Percentiles rank a stretch among this genome's conserved stretches.
These are phyloP conservation scores for Plantago coronopus DNA, from an alignment of 305 asterid species.

Conservation along the genomic window DNA sequence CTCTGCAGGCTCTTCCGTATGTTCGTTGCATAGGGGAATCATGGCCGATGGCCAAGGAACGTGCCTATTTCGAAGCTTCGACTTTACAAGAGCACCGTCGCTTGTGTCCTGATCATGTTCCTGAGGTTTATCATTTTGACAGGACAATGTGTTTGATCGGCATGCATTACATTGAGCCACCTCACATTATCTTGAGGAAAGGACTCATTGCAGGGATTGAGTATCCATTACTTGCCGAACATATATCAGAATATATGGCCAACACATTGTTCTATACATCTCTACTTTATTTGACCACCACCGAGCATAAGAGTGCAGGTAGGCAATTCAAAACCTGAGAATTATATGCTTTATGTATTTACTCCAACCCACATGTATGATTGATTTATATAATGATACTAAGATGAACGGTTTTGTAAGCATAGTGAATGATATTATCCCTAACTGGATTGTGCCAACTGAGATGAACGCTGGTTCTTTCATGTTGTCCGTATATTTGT, in stretches of 20 bases:
- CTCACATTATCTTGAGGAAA: constrained; percentile 85
- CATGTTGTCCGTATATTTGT: no score
- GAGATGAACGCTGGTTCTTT: not conserved
- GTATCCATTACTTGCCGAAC: constrained; percentile 86
- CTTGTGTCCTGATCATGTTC: constrained; percentile 74
- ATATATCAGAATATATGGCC: constrained; percentile 78
- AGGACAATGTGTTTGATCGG: constrained; percentile 80
- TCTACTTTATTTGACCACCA: constrained; percentile 80
- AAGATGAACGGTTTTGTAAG: no score
- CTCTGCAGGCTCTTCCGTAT: constrained; percentile 81
- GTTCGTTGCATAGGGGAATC: constrained; percentile 86
- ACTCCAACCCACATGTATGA: not conserved
- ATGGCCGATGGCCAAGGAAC: constrained; percentile 94
- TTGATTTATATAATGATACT: not conserved
- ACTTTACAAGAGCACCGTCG: constrained; percentile 64
- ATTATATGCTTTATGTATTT: not conserved
- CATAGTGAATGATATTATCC: no score
- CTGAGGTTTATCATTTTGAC: constrained; percentile 95
- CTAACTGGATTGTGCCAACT: not conserved
- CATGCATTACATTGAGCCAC: constrained; percentile 91
- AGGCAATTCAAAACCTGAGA: constrained; percentile 17
- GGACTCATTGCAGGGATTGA: constrained; percentile 81
- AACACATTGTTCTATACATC: constrained; percentile 82
- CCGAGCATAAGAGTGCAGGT: constrained; percentile 84
- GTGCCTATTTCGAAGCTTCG: constrained; percentile 75